Percentiles rank a stretch among this genome's conserved stretches.
Conservation (phyloP, 495 filamentous ascomycete genomes). For the Talaromyces adpressus region DNA sequence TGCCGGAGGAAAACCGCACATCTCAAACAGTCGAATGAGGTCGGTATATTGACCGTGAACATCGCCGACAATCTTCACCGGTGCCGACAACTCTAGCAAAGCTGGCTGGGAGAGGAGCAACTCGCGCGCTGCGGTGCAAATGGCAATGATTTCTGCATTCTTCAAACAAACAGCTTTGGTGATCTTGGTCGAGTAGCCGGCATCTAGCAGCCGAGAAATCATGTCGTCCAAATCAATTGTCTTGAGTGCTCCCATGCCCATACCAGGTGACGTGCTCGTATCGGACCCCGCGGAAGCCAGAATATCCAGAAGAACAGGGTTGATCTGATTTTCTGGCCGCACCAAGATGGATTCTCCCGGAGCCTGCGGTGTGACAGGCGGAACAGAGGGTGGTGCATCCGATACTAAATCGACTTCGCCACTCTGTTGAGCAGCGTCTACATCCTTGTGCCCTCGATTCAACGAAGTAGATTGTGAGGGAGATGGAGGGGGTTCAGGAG, state of each 20-base stretch:
- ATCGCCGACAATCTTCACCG: conserved; percentile 97
- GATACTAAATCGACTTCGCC: conserved; percentile 95
- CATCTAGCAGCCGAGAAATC: conserved; percentile 89
- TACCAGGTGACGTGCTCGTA: conserved; percentile 34
- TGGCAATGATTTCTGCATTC: conserved; percentile 92
- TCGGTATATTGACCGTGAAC: conserved; percentile 98
- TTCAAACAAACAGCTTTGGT: conserved; percentile 50
- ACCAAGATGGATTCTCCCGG: conserved; percentile 57
- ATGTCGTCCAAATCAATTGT: conserved; percentile 53
- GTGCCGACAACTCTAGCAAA: conserved; percentile 81
- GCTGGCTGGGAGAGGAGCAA: conserved; percentile 88
- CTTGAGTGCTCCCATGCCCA: conserved; percentile 67
- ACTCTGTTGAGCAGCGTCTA: conserved; percentile 71
- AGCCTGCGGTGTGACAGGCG: conserved; percentile 45
- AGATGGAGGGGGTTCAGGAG: conserved; percentile 76
- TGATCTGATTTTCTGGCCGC: conserved; percentile 65
- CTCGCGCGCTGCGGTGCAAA: conserved; percentile 82
- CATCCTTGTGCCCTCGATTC: conserved; percentile 67
- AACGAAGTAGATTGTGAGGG: conserved; percentile 76
- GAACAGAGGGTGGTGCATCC: conserved; percentile 66
- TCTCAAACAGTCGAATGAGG: conserved; percentile 95
- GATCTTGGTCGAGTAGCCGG: conserved; percentile 91
- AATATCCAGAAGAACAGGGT: conserved; percentile 50
- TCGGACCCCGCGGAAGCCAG: conserved; percentile 36
- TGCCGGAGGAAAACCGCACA: conserved; percentile 94